Base-by-base conservation (phyloP, 257 asterid species). In the Gentiana dahurica region DNA sequence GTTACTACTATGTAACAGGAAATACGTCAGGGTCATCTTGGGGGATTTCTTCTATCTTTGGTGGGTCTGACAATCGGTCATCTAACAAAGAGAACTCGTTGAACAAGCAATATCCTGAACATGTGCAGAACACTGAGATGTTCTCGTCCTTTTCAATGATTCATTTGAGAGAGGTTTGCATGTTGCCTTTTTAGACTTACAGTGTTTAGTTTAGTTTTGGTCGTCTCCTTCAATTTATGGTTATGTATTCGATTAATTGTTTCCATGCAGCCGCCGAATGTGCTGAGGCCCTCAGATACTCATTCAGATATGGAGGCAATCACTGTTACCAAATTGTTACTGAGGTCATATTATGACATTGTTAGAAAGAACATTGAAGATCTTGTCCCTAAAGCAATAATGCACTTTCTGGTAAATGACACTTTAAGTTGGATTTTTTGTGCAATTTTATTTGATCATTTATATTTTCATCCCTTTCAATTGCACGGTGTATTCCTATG, bases 21-120 rank as follows among this genome's bases (percentile, higher is more conserved):
- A 71, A 63, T 70, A 80, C 63, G 68, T 35, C 78, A 59, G 12
- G 51, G 33, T 82, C 79, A 68, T 85, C 98, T 36, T 57, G 99
- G 97, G 95, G 99, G 56, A 85, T 92, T 70, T 80, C 99, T 64
- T 85, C 99, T 36, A 88, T 92, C 55, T 88, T 92, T 65, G 97
- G 99, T 57, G 75, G 92, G 47, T 68, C 77, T 34, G 82, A 73
- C 48, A 71, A 67, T 66, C 91, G 95, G 47, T 8, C 79, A 35
- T 59, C 83, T 71, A 63, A 62, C 5, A 88, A 83, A 68, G 97
- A 83, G 54, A 79, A 69, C 70, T 64, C 75, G 12, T 67, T 67
- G 13, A 80, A 73, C 77, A 83, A 77, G 73, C 73, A 78, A 50
- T 71, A 55, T 54, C 73, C 44, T 51, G 94, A 77, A 69, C 83